These are phyloP conservation scores for Pelargonium fulgidum DNA, from an alignment of 441 rosid genomes.

Conservation along the genomic window DNA sequence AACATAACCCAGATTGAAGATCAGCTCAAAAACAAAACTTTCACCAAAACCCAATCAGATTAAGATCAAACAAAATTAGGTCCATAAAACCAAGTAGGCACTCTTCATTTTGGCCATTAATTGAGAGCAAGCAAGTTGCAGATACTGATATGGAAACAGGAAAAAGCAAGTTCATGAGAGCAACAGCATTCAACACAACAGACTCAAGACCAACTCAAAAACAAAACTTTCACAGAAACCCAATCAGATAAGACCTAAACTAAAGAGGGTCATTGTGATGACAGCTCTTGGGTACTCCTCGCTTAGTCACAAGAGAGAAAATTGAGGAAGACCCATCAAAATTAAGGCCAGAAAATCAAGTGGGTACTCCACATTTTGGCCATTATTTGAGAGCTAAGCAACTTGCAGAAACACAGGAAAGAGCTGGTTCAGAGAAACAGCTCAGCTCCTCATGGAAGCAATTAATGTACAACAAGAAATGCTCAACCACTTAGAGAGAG, in stretches of 20 bases:
- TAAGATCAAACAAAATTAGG: background rate
- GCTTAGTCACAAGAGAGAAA: no score
- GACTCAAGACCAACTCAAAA: no score
- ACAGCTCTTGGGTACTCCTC: no score
- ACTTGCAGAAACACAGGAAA: background rate
- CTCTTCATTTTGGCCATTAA: constrained; percentile 1
- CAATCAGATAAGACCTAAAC: no score
- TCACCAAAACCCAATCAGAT: background rate
- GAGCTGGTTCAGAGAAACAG: constrained; percentile 1
- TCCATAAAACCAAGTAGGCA: background rate
- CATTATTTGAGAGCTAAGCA: constrained; percentile 2
- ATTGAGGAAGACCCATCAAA: background rate
- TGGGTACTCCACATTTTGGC: background rate
- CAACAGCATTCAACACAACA: no score
- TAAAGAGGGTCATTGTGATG: no score
- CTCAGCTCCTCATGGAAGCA: background rate
- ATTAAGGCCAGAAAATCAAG: background rate
- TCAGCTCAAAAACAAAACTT: background rate
- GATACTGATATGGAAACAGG: background rate
- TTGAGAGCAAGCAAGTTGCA: constrained; percentile 3
- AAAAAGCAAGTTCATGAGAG: background rate
- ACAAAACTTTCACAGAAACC: no score
- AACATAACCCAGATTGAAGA: background rate
- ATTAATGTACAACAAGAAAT: background rate
- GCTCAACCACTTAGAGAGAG: background rate